Percentiles rank a stretch among this genome's conserved stretches.
phyloP scores from a whole-genome alignment of 1,284 basidiomycete genomes.

The Heterobasidion occidentale region DNA sequence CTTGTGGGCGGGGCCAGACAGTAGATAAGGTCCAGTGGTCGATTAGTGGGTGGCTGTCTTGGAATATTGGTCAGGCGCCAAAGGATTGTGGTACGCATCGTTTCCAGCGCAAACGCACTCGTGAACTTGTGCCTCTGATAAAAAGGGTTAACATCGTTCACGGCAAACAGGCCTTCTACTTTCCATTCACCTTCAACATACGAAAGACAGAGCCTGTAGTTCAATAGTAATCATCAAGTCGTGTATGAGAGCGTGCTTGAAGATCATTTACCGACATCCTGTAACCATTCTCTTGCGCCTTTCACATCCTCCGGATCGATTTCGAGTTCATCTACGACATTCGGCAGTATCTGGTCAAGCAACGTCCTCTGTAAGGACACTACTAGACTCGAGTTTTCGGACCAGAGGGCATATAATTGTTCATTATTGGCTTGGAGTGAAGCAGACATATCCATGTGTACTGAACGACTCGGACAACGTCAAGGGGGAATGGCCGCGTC shows the following conservation, averaged over 20 bases:
- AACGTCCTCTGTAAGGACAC: conserved; percentile 39
- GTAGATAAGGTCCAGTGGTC: conserved; percentile 24
- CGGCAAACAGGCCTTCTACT: too few species aligned
- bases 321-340: conserved; percentile 46
- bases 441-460: background rate
- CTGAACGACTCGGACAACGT: too few species aligned
- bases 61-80: conserved; percentile 50
- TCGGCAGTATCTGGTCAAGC: conserved; percentile 48
- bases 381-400: background rate
- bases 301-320: conserved; percentile 35
- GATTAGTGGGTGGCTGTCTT: conserved; percentile 20
- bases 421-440: background rate
- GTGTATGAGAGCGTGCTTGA: background rate
- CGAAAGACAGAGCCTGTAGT: conserved; percentile 54
- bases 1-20: conserved; percentile 43
- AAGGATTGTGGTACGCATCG: conserved; percentile 42
- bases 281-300: conserved; percentile 52
- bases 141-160: conserved; percentile 9
- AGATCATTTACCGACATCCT: conserved; percentile 34
- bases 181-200: conserved; percentile 41
- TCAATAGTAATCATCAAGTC: too few species aligned
- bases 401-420: background rate
- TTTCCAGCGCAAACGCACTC: conserved; percentile 53
- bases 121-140: conserved; percentile 59
- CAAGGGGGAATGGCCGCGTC: too few species aligned